Conservation (phyloP, 1,139 yeast species). For the Saccharomyces hybrid region DNA sequence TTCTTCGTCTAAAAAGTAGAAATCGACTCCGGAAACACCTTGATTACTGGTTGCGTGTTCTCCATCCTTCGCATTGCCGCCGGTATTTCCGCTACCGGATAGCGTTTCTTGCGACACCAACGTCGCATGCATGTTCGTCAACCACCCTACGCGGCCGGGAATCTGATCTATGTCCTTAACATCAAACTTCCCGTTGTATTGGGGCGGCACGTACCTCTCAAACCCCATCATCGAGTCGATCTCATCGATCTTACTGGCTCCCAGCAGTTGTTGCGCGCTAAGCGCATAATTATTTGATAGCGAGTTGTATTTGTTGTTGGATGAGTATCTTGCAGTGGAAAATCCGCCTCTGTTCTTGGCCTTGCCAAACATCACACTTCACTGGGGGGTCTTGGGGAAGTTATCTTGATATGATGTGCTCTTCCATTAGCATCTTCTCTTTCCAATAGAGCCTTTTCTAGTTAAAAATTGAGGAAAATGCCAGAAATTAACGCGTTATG, state of each 20-base stretch:
- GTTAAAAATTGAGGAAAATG: neutral
- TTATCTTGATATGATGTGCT: neutral
- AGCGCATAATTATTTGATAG: constrained; percentile 20
- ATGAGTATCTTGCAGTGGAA: constrained; percentile 9
- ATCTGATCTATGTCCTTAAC: constrained; percentile 46
- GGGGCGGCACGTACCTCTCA: constrained; percentile 41
- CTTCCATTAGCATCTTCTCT: neutral
- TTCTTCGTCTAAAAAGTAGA: constrained; percentile 92
- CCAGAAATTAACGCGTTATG: neutral
- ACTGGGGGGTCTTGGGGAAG: neutral
- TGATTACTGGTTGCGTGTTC: constrained; percentile 45
- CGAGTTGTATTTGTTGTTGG: constrained; percentile 1
- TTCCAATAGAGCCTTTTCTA: neutral
- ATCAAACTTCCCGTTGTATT: constrained; percentile 18
- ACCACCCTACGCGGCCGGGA: constrained; percentile 75
- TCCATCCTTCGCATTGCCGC: constrained; percentile 45
- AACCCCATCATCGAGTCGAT: constrained; percentile 81
- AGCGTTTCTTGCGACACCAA: constrained; percentile 26
- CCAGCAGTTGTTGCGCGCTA: constrained; percentile 29
- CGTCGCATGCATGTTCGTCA: constrained; percentile 72
- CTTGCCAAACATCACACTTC: constrained; percentile 1
- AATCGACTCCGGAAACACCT: constrained; percentile 85
- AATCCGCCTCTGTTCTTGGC: constrained; percentile 8
- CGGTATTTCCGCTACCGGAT: constrained; percentile 33
- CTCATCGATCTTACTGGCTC: constrained; percentile 42